A percentile compares a stretch with the other conserved stretches of the same genome.
Conservation (phyloP, 305 asterid species). For the Solanum chacoense region DNA sequence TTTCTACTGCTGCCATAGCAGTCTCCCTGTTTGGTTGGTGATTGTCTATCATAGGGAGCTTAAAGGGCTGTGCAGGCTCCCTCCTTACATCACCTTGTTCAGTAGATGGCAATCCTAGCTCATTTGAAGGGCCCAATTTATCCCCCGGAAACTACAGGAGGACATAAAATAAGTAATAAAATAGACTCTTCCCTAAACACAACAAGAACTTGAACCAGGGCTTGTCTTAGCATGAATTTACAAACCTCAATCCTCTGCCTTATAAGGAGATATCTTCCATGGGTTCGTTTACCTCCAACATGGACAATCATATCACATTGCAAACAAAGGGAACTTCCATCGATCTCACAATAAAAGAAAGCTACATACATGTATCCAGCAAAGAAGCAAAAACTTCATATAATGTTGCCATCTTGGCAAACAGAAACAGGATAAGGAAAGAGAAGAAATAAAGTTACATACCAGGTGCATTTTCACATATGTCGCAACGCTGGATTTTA, state of each 20-base stretch:
- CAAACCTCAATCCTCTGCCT: conserved; percentile 97
- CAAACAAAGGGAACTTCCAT: conserved; percentile 89
- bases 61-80: conserved; percentile 18
- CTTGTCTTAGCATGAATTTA: neutral
- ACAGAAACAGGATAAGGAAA: conserved; percentile 1
- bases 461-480: conserved; percentile 94
- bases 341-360: conserved; percentile 93
- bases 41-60: conserved; percentile 19
- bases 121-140: conserved; percentile 32
- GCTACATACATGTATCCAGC: conserved; percentile 38
- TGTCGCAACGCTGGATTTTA: conserved; percentile 75
- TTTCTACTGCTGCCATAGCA: conserved; percentile 12
- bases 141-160: conserved; percentile 77
- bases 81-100: conserved; percentile 19
- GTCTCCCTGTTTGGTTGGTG: conserved; percentile 20
- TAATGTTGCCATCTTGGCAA: conserved; percentile 4
- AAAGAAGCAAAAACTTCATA: conserved; percentile 10
- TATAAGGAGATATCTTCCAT: conserved; percentile 78
- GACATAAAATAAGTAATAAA: neutral
- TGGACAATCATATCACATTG: conserved; percentile 95
- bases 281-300: conserved; percentile 97
- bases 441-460: conserved; percentile 12
- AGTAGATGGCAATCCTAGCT: conserved; percentile 31
- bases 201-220: neutral
- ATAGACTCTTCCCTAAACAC: neutral